Evolutionary conservation across 2,329 filamentous ascomycete species (phyloP).

Genomic region (Canariomyces notabilis): DNA sequence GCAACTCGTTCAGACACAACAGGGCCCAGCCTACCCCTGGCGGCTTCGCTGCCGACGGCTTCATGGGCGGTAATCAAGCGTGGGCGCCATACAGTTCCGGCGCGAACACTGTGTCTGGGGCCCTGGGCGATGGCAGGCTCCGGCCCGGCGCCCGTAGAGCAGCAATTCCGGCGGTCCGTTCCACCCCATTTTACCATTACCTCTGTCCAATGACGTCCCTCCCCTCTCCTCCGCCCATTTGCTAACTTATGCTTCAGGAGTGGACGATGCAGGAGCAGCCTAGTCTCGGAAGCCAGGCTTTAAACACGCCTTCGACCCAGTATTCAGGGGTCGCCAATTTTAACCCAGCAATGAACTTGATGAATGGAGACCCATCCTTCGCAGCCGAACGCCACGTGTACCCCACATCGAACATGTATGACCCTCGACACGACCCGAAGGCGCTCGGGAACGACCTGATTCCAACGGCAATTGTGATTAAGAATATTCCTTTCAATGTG

Average conservation of each 20-base stretch:
- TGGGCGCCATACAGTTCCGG: conserved; percentile 30
- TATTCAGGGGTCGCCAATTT: conserved; percentile 20
- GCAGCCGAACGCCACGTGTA: conserved; percentile 22
- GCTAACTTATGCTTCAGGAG: conserved; percentile 18
- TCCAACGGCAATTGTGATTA: conserved; percentile 96
- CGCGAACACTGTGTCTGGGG: conserved; percentile 28
- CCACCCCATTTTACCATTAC: neutral
- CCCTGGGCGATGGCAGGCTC: conserved; percentile 24
- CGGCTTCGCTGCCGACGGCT: conserved; percentile 24
- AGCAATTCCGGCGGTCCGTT: conserved; percentile 21
- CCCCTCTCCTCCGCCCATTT: neutral
- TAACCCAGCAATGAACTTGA: conserved; percentile 20
- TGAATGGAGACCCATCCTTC: conserved; percentile 23
- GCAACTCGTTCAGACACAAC: conserved; percentile 26
- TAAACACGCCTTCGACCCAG: conserved; percentile 23
- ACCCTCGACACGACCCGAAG: conserved; percentile 25
- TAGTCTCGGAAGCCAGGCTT: conserved; percentile 23
- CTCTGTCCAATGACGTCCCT: neutral
- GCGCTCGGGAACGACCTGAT: conserved; percentile 75
- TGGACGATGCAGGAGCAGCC: conserved; percentile 26
- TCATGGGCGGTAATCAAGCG: conserved; percentile 25
- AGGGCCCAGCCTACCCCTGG: conserved; percentile 22
- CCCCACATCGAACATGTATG: conserved; percentile 24
- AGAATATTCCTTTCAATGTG: conserved; percentile 98
- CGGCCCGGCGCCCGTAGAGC: conserved; percentile 23